These are phyloP conservation scores for Cocos nucifera DNA, from an alignment of 176 grass and related monocot genomes.

Conservation along the genomic window DNA sequence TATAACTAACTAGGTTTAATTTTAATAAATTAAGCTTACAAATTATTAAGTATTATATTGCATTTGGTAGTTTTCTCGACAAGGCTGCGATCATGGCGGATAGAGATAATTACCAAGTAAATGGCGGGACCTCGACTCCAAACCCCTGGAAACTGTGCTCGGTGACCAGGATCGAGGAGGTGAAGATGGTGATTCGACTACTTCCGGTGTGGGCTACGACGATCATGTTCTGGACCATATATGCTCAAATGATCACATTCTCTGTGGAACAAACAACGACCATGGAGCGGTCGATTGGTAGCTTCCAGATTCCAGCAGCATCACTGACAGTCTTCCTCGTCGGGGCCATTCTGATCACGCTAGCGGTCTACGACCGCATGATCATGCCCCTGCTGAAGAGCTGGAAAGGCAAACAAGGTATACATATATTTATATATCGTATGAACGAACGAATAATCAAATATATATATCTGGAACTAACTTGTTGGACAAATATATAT, in stretches of 20 bases:
- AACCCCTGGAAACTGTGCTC: constrained; percentile 71
- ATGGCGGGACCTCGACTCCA: constrained; percentile 11
- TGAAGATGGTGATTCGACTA: constrained; percentile 69
- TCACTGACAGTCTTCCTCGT: constrained; percentile 79
- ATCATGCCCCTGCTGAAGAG: constrained; percentile 54
- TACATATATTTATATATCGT: no score
- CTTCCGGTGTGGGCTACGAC: constrained; percentile 86
- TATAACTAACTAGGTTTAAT: no score
- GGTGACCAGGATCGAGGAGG: constrained; percentile 69
- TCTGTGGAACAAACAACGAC: constrained; percentile 84
- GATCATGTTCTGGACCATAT: constrained; percentile 87
- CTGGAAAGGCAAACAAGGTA: constrained; percentile 29
- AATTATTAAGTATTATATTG: background rate
- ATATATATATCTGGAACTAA: no score
- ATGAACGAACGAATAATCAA: no score
- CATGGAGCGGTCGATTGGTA: constrained; percentile 53
- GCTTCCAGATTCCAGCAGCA: constrained; percentile 60
- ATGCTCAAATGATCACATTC: constrained; percentile 83
- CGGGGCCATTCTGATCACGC: constrained; percentile 49
- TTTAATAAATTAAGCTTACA: no score
- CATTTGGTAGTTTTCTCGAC: constrained; percentile 41
- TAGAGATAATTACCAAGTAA: constrained; percentile 27
- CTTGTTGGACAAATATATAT: no score
- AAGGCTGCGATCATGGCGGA: constrained; percentile 55
- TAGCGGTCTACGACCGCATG: constrained; percentile 55